Evolutionary conservation across 495 filamentous ascomycete genomes (phyloP).

Genomic region (Neurospora sp.): DNA sequence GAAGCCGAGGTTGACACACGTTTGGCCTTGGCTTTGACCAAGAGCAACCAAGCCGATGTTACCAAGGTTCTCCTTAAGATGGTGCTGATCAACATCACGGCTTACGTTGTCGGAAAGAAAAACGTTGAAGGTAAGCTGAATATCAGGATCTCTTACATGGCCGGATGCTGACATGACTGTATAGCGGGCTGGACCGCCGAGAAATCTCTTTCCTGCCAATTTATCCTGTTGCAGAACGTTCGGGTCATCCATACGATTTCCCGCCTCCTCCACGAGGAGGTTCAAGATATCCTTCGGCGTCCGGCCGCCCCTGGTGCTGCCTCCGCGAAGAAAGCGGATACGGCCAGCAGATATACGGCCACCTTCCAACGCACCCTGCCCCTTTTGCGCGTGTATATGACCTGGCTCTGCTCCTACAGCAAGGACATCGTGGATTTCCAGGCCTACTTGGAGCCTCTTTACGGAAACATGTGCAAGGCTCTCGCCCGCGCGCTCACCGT

Average conservation of each 20-base stretch:
- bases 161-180: slow-evolving; percentile 13
- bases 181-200: slow-evolving; percentile 26
- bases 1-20: slow-evolving; percentile 79
- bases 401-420: slow-evolving; percentile 32
- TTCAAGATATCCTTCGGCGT: slow-evolving; percentile 12
- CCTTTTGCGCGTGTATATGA: slow-evolving; percentile 33
- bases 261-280: slow-evolving; percentile 45
- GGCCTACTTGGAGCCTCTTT: slow-evolving; percentile 30
- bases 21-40: slow-evolving; percentile 57
- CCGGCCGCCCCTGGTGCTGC: neutral
- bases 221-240: slow-evolving; percentile 70
- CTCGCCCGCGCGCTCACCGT: slow-evolving; percentile 28
- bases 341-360: slow-evolving; percentile 15
- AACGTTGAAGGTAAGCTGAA: slow-evolving; percentile 49
- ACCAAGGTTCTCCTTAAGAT: slow-evolving; percentile 66
- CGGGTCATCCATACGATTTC: slow-evolving; percentile 71
- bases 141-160: neutral
- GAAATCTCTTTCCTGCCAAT: slow-evolving; percentile 50
- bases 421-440: slow-evolving; percentile 27
- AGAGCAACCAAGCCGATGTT: slow-evolving; percentile 28
- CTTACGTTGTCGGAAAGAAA: slow-evolving; percentile 58
- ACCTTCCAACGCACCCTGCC: slow-evolving; percentile 19
- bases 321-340: neutral
- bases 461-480: slow-evolving; percentile 27
- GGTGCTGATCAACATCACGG: slow-evolving; percentile 75